Evolutionary conservation across 441 rosid species (phyloP).

Genomic region (Arabidopsis lyrata): DNA sequence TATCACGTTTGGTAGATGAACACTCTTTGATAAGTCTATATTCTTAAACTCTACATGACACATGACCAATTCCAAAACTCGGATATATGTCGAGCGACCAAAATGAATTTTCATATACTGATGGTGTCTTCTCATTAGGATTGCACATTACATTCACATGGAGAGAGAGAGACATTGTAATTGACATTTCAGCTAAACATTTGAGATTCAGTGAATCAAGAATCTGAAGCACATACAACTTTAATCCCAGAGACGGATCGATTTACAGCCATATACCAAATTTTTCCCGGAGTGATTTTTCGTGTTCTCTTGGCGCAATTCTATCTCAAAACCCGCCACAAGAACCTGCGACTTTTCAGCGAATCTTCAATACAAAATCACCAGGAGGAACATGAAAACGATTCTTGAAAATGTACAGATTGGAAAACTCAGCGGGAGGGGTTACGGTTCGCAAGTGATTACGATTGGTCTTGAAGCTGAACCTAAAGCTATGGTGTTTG

Average conservation of each 20-base stretch:
- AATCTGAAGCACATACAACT: slow-evolving; percentile 24
- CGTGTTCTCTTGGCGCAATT: neutral
- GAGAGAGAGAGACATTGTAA: slow-evolving; percentile 21
- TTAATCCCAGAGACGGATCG: neutral
- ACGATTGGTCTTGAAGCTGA: neutral
- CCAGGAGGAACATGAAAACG: slow-evolving; percentile 30
- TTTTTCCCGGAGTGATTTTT: neutral
- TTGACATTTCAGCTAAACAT: slow-evolving; percentile 17
- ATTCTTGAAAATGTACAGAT: slow-evolving; percentile 36
- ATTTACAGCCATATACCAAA: slow-evolving; percentile 38
- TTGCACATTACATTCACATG: slow-evolving; percentile 39
- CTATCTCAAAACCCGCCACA: slow-evolving; percentile 22
- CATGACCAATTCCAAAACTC: slow-evolving; percentile 1
- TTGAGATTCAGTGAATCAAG: slow-evolving; percentile 19
- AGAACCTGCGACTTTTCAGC: slow-evolving; percentile 21
- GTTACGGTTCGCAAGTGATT: slow-evolving; percentile 6
- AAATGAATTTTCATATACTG: slow-evolving; percentile 9
- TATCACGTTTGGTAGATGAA: slow-evolving; percentile 7
- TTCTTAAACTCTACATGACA: slow-evolving; percentile 22
- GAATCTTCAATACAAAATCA: slow-evolving; percentile 19
- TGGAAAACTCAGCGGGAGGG: slow-evolving; percentile 11
- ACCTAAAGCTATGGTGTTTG: slow-evolving; percentile 52
- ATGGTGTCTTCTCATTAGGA: slow-evolving; percentile 33
- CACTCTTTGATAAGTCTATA: neutral
- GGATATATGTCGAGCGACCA: neutral